A percentile compares a stretch with the other conserved stretches of the same genome.
Conservation (phyloP, 441 rosid genomes). For the Euphorbia corollata region DNA sequence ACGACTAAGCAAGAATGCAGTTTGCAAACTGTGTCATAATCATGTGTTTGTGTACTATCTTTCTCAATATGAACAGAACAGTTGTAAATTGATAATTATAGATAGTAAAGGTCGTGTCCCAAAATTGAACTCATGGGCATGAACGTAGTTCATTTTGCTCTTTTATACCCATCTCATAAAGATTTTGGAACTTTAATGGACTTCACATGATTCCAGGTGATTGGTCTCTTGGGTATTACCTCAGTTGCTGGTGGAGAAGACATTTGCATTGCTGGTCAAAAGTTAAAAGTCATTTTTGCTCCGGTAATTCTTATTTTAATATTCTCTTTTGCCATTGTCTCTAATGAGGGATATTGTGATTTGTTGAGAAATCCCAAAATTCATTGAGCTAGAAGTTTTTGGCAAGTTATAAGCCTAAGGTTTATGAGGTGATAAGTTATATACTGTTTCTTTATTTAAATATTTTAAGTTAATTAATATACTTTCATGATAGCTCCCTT, state of each 20-base stretch:
- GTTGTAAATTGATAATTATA: neutral
- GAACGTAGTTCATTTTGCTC: neutral
- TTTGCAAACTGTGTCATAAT: neutral
- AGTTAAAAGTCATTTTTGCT: slow-evolving; percentile 54
- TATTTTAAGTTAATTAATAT: too few species aligned
- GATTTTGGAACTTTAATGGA: slow-evolving; percentile 16
- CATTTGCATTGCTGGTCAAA: slow-evolving; percentile 70
- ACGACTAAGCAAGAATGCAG: neutral
- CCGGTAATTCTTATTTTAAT: slow-evolving; percentile 41
- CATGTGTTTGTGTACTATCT: slow-evolving; percentile 5
- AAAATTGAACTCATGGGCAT: neutral
- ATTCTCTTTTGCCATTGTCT: slow-evolving; percentile 1
- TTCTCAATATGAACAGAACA: neutral
- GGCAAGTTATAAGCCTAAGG: neutral
- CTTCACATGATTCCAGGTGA: slow-evolving; percentile 40
- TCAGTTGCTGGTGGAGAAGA: slow-evolving; percentile 74
- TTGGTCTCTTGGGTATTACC: slow-evolving; percentile 65
- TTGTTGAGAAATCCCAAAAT: neutral
- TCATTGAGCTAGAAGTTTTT: neutral
- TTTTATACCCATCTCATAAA: slow-evolving; percentile 10
- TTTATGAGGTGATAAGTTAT: neutral
- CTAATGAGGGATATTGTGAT: neutral
- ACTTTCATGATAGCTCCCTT: too few species aligned
- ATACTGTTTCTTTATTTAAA: neutral
- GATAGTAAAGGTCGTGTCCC: neutral